phyloP scores from a whole-genome alignment of 192 early-diverging fungal species.

The Entophlyctis luteolus region DNA sequence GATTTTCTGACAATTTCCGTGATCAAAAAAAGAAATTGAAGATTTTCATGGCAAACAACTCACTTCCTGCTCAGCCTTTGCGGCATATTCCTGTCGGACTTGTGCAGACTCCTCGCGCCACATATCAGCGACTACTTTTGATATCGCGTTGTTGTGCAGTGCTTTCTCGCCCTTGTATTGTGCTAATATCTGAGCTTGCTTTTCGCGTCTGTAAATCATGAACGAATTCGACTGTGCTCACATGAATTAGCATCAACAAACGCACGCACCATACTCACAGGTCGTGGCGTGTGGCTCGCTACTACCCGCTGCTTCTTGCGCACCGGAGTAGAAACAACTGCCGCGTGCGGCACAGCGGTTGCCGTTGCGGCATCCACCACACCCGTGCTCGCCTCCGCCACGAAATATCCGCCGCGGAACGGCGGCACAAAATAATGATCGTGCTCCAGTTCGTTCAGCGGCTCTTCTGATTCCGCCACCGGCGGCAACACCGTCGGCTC shows the following conservation, averaged over 20 bases:
- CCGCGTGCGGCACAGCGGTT: too few species aligned
- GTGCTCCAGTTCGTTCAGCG: too few species aligned
- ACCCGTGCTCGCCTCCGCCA: too few species aligned
- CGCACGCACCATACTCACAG: background rate
- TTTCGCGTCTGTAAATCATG: slow-evolving; percentile 56
- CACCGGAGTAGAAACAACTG: too few species aligned
- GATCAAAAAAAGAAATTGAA: background rate
- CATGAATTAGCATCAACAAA: too few species aligned
- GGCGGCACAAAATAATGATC: too few species aligned
- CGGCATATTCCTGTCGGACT: slow-evolving; percentile 45
- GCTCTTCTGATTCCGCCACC: too few species aligned
- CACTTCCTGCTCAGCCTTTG: slow-evolving; percentile 45
- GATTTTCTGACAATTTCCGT: slow-evolving; percentile 30
- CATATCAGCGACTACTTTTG: slow-evolving; percentile 54
- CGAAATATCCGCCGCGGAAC: too few species aligned
- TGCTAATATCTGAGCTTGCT: slow-evolving; percentile 46
- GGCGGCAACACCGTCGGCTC: too few species aligned
- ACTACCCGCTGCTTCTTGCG: too few species aligned
- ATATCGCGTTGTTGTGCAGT: slow-evolving; percentile 52
- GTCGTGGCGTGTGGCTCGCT: slow-evolving; percentile 4
- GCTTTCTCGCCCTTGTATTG: slow-evolving; percentile 40
- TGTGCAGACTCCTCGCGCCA: slow-evolving; percentile 49
- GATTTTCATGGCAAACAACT: background rate
- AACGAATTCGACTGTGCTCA: slow-evolving; percentile 43
- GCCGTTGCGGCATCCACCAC: too few species aligned